Conservation (phyloP, 2,329 filamentous ascomycete genomes). For the Cytospora paraplurivora region DNA sequence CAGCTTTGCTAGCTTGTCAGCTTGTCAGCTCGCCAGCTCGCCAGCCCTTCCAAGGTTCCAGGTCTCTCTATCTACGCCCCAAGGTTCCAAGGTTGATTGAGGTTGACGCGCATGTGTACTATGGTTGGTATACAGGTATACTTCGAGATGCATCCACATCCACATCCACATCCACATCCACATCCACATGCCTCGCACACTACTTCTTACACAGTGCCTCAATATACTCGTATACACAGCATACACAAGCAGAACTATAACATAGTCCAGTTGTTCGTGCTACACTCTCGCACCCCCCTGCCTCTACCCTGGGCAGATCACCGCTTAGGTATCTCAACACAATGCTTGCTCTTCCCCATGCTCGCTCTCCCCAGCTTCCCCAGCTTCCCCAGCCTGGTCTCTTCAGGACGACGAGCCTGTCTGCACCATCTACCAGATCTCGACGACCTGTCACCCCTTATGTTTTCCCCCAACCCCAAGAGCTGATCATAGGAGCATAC, state of each 20-base stretch:
- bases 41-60: too few relatives aligned
- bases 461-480: too few relatives aligned
- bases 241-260: constrained; percentile 20
- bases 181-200: background rate
- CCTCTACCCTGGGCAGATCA: constrained; percentile 11
- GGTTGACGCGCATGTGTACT: too few relatives aligned
- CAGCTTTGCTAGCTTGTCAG: too few relatives aligned
- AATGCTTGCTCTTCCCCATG: background rate
- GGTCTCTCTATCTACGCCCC: too few relatives aligned
- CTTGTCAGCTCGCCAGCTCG: too few relatives aligned
- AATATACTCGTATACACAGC: constrained; percentile 2
- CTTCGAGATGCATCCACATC: too few relatives aligned
- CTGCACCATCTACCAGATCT: constrained; percentile 3
- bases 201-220: constrained; percentile 24
- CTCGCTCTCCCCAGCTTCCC: too few relatives aligned
- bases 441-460: constrained; percentile 15
- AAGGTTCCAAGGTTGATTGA: too few relatives aligned
- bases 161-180: too few relatives aligned
- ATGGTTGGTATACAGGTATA: too few relatives aligned
- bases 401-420: background rate
- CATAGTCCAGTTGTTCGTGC: constrained; percentile 6
- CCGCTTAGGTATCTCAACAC: background rate
- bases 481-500: background rate
- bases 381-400: too few relatives aligned
- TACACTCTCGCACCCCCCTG: background rate